Conservation (phyloP, 257 asterid genomes). For the Solanum tacnaense region DNA sequence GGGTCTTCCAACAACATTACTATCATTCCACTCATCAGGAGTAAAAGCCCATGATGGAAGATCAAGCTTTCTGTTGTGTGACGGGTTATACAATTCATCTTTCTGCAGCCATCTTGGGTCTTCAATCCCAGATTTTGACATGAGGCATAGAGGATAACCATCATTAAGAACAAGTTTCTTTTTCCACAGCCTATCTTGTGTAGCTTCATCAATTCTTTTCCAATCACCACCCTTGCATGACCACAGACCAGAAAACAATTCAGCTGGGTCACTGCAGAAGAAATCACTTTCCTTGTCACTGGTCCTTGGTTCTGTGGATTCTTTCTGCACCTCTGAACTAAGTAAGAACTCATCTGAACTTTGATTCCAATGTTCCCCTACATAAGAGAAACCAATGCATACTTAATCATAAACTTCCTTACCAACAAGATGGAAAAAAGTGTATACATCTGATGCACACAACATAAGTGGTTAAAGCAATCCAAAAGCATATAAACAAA, state of each 20-base stretch:
- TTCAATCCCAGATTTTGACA: constrained; percentile 74
- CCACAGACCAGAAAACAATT: constrained; percentile 65
- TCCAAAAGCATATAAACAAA: background rate
- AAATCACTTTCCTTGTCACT: constrained; percentile 39
- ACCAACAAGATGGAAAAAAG: background rate
- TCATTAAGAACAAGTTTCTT: constrained; percentile 78
- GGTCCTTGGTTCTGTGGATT: constrained; percentile 34
- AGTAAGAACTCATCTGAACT: constrained; percentile 11
- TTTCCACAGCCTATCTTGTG: constrained; percentile 60
- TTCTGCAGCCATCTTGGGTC: constrained; percentile 82
- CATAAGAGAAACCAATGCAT: constrained; percentile 34
- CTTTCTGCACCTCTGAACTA: constrained; percentile 27
- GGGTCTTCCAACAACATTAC: constrained; percentile 28
- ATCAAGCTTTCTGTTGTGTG: constrained; percentile 73
- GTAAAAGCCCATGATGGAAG: constrained; percentile 88
- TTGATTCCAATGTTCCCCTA: constrained; percentile 31
- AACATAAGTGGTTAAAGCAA: background rate
- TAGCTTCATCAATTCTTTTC: constrained; percentile 76
- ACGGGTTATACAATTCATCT: constrained; percentile 67
- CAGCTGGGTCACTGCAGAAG: constrained; percentile 29
- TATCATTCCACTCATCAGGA: constrained; percentile 72
- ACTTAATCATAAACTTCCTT: background rate
- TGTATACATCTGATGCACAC: background rate
- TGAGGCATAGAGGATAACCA: constrained; percentile 84
- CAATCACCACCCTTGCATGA: constrained; percentile 94